phyloP scores from a whole-genome alignment of 164 flowering plant species.

The Vitis amurensis region DNA sequence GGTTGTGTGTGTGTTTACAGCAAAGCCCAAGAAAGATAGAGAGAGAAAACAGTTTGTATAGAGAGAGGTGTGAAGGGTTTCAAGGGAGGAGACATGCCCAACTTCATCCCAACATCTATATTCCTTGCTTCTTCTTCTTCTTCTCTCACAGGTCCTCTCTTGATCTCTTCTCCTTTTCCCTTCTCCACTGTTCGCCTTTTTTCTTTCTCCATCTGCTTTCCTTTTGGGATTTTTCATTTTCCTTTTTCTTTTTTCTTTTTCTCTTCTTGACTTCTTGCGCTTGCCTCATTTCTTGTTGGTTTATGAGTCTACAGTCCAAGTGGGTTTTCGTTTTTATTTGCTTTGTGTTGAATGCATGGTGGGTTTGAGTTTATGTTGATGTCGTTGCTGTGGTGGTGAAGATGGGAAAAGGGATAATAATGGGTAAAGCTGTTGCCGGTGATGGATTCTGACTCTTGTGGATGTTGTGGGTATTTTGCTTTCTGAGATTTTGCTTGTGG shows the following conservation, averaged over 20 bases:
- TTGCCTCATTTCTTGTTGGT: not conserved
- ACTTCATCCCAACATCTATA: slow-evolving; percentile 41
- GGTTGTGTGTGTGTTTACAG: no score
- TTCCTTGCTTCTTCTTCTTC: slow-evolving; percentile 35
- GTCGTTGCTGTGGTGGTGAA: slow-evolving; percentile 5
- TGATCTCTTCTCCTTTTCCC: not conserved
- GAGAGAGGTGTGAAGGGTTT: slow-evolving; percentile 18
- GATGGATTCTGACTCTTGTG: slow-evolving; percentile 2
- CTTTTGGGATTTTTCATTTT: not conserved
- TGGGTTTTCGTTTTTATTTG: not conserved
- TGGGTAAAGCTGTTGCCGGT: not conserved
- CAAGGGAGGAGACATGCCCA: slow-evolving; percentile 55
- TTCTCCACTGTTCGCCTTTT: not conserved
- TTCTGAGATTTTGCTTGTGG: no score
- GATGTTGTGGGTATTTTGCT: not conserved
- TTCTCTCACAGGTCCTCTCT: slow-evolving; percentile 43
- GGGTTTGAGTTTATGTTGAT: slow-evolving; percentile 16
- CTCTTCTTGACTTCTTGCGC: not conserved
- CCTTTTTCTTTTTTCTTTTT: no score
- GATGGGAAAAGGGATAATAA: slow-evolving; percentile 7
- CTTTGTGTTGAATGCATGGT: slow-evolving; percentile 8
- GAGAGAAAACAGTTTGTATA: not conserved
- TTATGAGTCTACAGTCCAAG: no score
- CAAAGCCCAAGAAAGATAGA: slow-evolving; percentile 1
- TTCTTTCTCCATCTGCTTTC: not conserved